A percentile compares a stretch with the other conserved stretches of the same genome.
Evolutionary conservation across 257 asterid species (phyloP).

Genomic region (Fraxinus anomala): DNA sequence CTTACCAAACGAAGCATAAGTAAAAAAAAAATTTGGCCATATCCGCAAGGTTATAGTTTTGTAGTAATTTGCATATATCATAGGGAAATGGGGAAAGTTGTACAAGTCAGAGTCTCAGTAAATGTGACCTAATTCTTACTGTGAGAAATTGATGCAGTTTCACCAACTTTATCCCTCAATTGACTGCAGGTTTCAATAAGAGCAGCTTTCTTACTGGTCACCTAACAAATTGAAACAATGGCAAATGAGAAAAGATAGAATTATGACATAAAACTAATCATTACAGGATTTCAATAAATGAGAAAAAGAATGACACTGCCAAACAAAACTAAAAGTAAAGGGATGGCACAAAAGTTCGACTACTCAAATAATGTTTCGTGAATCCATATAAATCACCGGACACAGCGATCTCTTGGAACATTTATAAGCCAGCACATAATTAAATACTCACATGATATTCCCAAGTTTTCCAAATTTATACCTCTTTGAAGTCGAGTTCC

Average conservation of each 20-base stretch:
- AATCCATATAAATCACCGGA: neutral
- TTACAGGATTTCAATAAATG: neutral
- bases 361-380: neutral
- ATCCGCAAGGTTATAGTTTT: no score
- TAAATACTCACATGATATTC: neutral
- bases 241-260: constrained; percentile 17
- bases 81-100: no score
- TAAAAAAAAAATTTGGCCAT: no score
- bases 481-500: constrained; percentile 96
- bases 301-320: constrained; percentile 3
- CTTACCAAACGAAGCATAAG: no score
- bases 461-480: constrained; percentile 25
- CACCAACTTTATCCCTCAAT: constrained; percentile 80
- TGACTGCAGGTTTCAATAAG: constrained; percentile 66
- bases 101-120: no score
- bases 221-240: constrained; percentile 45
- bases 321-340: constrained; percentile 14
- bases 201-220: constrained; percentile 85
- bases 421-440: neutral
- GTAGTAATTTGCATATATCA: no score
- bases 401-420: neutral
- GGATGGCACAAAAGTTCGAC: neutral
- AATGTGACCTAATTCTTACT: neutral
- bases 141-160: constrained; percentile 62
- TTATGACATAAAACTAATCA: neutral